A percentile compares a stretch with the other conserved stretches of the same genome.
Conservation (phyloP, 2,329 filamentous ascomycete genomes). For the Talaromyces amestolkiae region DNA sequence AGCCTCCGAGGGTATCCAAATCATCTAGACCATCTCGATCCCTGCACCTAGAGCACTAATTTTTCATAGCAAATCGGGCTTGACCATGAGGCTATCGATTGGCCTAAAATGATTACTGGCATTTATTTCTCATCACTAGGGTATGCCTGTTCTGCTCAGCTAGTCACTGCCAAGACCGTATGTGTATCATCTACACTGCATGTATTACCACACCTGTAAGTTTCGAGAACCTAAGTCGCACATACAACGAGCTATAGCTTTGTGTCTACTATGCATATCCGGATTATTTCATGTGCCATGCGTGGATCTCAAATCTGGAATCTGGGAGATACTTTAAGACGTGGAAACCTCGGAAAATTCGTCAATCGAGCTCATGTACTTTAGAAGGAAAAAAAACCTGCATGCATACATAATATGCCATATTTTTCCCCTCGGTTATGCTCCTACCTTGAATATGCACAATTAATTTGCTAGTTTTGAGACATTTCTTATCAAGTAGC, state of each 20-base stretch:
- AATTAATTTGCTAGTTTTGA: not conserved
- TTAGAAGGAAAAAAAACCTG: not conserved
- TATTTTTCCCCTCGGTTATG: not conserved
- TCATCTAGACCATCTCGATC: not conserved
- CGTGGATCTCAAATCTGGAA: not conserved
- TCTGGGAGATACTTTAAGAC: not conserved
- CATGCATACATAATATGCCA: not conserved
- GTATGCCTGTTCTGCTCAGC: not conserved
- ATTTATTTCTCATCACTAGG: not conserved
- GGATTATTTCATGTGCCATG: not conserved
- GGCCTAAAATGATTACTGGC: not conserved
- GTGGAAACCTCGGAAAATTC: not conserved
- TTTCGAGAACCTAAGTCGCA: not conserved
- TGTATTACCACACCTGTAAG: not conserved
- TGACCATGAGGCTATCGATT: not conserved
- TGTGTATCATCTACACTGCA: not conserved
- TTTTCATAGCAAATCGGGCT: not conserved
- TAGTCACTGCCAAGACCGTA: not conserved
- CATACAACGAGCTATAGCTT: not conserved
- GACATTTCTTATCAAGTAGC: not conserved
- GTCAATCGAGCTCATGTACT: not conserved
- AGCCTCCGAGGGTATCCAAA: not conserved
- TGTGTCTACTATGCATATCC: not conserved
- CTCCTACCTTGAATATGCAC: not conserved
- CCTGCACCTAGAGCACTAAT: not conserved